Evolutionary conservation across 768 basidiomycete species (phyloP), one percentile per base, ranked within the genome.

Genomic region (Leucocoprinus sp.): DNA sequence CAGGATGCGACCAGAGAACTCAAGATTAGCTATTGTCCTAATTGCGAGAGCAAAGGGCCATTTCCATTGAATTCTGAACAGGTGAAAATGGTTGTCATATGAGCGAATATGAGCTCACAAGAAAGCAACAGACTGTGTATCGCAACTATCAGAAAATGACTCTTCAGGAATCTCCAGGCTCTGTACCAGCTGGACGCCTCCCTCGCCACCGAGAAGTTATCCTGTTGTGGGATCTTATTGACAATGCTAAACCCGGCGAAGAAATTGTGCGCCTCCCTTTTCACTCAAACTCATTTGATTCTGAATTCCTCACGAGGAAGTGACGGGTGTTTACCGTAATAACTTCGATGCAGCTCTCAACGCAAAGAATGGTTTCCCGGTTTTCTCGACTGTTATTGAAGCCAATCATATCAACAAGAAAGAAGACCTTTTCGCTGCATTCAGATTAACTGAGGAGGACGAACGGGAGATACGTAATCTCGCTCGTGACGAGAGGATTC

Each of bases 111-210:
- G 21, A n/a, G 18, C 39, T 39, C 8, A 38, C 21, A 29, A n/a
- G 28, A n/a, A 35, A 21, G 21, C 42, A 42, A 14, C 50, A 98
- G 90, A 99, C 96, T 1, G 82, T 99, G 2, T 99, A 98, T 62
- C 78, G 96, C 45, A 99, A 99, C 63, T 98, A 96, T 61, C 96
- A 99, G 64, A 95, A 91, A 64, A 89, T 98, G 91, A 97, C 93
- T 5, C 65, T 99, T 34, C 96, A 99, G 60, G 96, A 99, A 61
- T 93, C 92, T 5, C 96, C 96, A 8, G 96, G 96, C 2, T 91
- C 90, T 2, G 96, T 99, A 0, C 96, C 96, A 44, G 93, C 96
- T 15, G 96, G 96, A 63, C 91, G 96, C 56, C 72, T 98, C 5
- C 96, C 96, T 3, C 75, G 96, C 41, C 96, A 99, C 64, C 84